Percentiles rank a stretch among this genome's conserved stretches.
phyloP scores from a whole-genome alignment of 2,329 filamentous ascomycete genomes.

The Botryotinia globosa region DNA sequence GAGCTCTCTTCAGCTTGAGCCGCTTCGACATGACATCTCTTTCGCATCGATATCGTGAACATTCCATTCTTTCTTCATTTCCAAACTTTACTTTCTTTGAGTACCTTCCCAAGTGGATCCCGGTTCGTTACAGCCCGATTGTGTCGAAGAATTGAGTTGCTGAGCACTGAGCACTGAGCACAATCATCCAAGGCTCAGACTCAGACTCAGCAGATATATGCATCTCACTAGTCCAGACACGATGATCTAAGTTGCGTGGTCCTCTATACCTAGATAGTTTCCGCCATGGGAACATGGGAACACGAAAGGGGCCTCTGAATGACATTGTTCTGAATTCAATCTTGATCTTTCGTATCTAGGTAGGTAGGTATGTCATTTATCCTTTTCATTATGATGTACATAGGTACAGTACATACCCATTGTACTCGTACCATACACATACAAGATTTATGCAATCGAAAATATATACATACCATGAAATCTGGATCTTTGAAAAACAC shows the following conservation, averaged over 20 bases:
- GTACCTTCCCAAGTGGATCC: not conserved
- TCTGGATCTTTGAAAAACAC: not conserved
- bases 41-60: not conserved
- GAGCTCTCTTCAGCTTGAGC: not conserved
- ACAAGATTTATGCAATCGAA: not conserved
- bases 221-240: not conserved
- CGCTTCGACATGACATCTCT: not conserved
- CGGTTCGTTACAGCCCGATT: conserved; percentile 1
- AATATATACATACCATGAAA: not conserved
- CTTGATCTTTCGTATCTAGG: not conserved
- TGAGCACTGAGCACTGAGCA: not conserved
- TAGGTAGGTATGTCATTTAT: not conserved
- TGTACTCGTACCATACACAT: too few species aligned
- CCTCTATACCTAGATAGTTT: not conserved
- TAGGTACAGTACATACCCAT: too few species aligned
- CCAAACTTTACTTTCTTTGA: not conserved
- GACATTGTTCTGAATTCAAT: not conserved
- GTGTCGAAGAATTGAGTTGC: not conserved
- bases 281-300: not conserved
- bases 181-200: not conserved
- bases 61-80: not conserved
- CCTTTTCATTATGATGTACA: not conserved
- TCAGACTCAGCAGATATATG: not conserved
- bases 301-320: not conserved
- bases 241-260: not conserved